Percentiles rank a stretch among this genome's conserved stretches.
These are phyloP conservation scores for Abrus pulchellus DNA, from an alignment of 306 rosid species.

Conservation along the genomic window DNA sequence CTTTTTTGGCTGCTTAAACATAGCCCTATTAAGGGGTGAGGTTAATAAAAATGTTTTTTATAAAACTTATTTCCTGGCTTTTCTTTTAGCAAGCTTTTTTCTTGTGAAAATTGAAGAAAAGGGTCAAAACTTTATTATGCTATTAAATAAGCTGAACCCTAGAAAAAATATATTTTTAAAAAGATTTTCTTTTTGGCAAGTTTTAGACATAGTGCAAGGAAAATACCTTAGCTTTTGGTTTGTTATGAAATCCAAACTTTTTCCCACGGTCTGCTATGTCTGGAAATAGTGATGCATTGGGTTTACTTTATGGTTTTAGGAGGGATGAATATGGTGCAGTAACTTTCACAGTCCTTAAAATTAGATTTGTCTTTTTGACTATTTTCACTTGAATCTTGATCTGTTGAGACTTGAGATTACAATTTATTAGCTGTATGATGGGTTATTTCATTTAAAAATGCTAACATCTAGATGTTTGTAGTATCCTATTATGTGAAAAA, in stretches of 20 bases:
- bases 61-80: no score
- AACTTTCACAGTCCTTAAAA: not conserved
- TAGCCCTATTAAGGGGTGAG: no score
- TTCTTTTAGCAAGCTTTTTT: no score
- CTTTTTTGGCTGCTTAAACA: no score
- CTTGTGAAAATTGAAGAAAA: not conserved
- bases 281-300: not conserved
- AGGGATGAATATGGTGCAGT: not conserved
- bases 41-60: no score
- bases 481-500: not conserved
- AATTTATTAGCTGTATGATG: not conserved
- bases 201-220: not conserved
- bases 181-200: not conserved
- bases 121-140: not conserved
- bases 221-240: not conserved
- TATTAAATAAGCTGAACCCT: not conserved
- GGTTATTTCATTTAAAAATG: not conserved
- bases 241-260: slow-evolving; percentile 4
- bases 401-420: not conserved
- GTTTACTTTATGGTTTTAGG: no score
- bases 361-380: not conserved
- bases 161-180: not conserved
- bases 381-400: not conserved
- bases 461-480: slow-evolving; percentile 1
- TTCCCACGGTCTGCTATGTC: not conserved